phyloP scores from a whole-genome alignment of 768 basidiomycete species.

The Termitomyces titanicus region DNA sequence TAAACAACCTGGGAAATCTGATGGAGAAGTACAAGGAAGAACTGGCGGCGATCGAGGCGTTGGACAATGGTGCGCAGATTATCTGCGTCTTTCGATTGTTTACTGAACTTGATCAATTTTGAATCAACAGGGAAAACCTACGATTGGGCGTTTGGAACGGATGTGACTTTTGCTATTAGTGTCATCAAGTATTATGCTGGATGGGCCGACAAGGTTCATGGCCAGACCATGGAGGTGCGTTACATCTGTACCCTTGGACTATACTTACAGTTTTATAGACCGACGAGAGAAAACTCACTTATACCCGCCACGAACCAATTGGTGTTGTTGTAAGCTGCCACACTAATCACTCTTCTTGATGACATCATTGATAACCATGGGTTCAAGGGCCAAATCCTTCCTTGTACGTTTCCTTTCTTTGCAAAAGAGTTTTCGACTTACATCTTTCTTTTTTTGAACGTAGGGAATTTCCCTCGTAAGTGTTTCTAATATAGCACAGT shows the following conservation, averaged over 20 bases:
- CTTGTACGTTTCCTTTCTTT: constrained; percentile 16
- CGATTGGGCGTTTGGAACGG: constrained; percentile 18
- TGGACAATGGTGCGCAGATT: constrained; percentile 36
- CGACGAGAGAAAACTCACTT: constrained; percentile 45
- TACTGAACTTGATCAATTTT: neutral
- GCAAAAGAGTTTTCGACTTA: neutral
- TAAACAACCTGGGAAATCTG: constrained; percentile 48
- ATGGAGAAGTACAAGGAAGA: constrained; percentile 45
- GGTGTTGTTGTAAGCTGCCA: constrained; percentile 36
- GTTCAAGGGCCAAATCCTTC: constrained; percentile 25
- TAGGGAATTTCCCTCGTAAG: constrained; percentile 64
- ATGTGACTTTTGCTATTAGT: constrained; percentile 27
- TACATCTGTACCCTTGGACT: neutral
- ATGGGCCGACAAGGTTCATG: constrained; percentile 55
- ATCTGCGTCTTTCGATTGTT: neutral
- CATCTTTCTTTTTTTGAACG: constrained; percentile 19
- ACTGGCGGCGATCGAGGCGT: constrained; percentile 47
- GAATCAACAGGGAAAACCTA: constrained; percentile 28
- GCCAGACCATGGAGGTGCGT: constrained; percentile 44
- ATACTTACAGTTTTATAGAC: constrained; percentile 21
- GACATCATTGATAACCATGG: neutral
- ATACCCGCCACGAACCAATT: constrained; percentile 61
- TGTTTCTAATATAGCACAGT: neutral
- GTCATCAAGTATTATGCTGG: constrained; percentile 54
- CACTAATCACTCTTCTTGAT: neutral